phyloP scores from a whole-genome alignment of 78 protist genomes.

The Chrysochromulina parva region DNA sequence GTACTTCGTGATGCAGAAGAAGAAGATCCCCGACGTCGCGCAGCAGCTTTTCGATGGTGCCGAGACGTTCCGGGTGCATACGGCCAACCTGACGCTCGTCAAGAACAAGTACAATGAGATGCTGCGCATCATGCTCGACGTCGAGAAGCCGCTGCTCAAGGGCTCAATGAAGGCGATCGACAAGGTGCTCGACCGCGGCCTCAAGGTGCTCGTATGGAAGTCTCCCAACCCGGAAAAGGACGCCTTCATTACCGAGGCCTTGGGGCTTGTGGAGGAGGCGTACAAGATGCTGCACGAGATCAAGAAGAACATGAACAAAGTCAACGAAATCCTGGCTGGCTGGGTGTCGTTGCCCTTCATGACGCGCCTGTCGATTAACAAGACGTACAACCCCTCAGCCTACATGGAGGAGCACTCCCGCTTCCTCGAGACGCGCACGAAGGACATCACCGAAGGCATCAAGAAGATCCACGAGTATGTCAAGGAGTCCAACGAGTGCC shows the following conservation, averaged over 20 bases:
- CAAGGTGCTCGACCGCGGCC: conserved; percentile 54
- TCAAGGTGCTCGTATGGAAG: conserved; percentile 5
- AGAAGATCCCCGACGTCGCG: conserved; percentile 50
- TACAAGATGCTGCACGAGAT: not conserved
- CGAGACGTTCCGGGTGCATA: conserved; percentile 49
- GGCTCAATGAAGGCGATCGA: conserved; percentile 56
- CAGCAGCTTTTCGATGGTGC: conserved; percentile 22
- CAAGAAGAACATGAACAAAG: conserved; percentile 19
- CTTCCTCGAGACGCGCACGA: not conserved
- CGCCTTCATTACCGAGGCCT: conserved; percentile 50
- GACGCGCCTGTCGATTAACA: not conserved
- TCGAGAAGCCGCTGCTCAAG: conserved; percentile 78
- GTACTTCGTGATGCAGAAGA: conserved; percentile 49
- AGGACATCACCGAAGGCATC: conserved; percentile 26
- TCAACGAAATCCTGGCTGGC: not conserved
- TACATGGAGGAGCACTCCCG: conserved; percentile 29
- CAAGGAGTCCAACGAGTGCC: not conserved
- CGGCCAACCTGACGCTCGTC: not conserved
- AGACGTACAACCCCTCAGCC: not conserved
- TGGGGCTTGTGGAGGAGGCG: conserved; percentile 29
- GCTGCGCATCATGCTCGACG: conserved; percentile 51
- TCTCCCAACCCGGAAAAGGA: not conserved
- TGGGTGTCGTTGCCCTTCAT: conserved; percentile 5
- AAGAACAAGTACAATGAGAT: conserved; percentile 59
- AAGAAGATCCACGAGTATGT: not conserved